Evolutionary conservation across 345 rosid species (phyloP).

Genomic region (Salix brachista): DNA sequence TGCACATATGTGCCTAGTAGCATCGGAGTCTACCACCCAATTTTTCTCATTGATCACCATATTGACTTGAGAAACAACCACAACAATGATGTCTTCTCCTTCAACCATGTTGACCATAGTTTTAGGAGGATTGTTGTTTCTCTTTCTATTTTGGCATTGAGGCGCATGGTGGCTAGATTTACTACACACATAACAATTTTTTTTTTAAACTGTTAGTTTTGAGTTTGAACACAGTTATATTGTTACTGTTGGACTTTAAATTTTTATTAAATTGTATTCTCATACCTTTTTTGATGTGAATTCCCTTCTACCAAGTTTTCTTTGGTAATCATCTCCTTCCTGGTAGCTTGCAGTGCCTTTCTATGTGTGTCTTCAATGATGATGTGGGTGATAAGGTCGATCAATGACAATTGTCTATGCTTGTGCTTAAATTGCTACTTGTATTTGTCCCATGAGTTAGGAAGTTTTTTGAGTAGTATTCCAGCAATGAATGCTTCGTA

Average conservation of each 20-base stretch:
- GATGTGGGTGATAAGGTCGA: neutral
- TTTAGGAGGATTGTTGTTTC: neutral
- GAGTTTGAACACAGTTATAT: neutral
- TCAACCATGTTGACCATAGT: neutral
- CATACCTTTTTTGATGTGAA: no score
- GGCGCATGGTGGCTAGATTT: neutral
- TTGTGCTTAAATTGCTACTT: neutral
- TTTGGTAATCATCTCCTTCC: no score
- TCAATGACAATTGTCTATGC: neutral
- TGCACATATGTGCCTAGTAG: neutral
- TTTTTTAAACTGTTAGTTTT: neutral
- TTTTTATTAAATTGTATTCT: no score
- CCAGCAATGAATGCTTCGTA: neutral
- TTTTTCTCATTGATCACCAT: neutral
- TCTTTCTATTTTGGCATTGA: neutral
- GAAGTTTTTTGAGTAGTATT: neutral
- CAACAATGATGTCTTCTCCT: no score
- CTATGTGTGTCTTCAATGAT: no score
- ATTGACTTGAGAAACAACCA: no score
- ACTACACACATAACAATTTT: neutral
- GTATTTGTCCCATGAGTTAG: neutral
- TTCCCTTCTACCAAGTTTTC: no score
- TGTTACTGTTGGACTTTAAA: neutral
- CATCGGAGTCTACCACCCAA: neutral
- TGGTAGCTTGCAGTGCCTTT: no score